These are phyloP conservation scores for Yarrowia bubula DNA, from an alignment of 805 yeast species.

Conservation along the genomic window DNA sequence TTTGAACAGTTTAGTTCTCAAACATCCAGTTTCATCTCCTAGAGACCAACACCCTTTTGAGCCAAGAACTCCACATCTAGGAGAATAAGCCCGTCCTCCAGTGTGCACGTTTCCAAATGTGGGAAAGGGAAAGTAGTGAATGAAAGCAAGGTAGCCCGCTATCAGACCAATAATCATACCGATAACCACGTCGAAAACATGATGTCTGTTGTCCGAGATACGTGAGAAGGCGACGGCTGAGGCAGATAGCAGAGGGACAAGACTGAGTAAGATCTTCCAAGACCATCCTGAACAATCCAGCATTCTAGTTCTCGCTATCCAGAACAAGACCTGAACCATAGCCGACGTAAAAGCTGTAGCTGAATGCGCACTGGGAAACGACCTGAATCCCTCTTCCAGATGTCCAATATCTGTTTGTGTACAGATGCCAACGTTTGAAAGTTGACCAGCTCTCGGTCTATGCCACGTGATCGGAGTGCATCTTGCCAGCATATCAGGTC, in stretches of 20 bases:
- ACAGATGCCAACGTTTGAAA: not conserved
- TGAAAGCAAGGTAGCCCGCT: not conserved
- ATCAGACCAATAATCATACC: slow-evolving; percentile 3
- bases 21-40: not conserved
- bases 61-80: slow-evolving; percentile 2
- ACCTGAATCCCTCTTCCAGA: not conserved
- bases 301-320: not conserved
- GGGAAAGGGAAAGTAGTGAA: slow-evolving; percentile 8
- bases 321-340: not conserved
- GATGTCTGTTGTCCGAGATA: slow-evolving; percentile 3
- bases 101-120: not conserved
- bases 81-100: not conserved
- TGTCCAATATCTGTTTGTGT: not conserved
- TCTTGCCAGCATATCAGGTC: not conserved
- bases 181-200: not conserved
- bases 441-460: not conserved
- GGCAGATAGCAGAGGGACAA: not conserved
- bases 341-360: slow-evolving; percentile 1
- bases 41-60: not conserved
- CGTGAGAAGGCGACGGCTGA: not conserved
- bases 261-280: not conserved
- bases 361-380: not conserved
- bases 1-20: not conserved
- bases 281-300: not conserved
- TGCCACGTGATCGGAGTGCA: not conserved